Evolutionary conservation across 2,329 filamentous ascomycete species (phyloP).

Genomic region (Botryotinia convoluta): DNA sequence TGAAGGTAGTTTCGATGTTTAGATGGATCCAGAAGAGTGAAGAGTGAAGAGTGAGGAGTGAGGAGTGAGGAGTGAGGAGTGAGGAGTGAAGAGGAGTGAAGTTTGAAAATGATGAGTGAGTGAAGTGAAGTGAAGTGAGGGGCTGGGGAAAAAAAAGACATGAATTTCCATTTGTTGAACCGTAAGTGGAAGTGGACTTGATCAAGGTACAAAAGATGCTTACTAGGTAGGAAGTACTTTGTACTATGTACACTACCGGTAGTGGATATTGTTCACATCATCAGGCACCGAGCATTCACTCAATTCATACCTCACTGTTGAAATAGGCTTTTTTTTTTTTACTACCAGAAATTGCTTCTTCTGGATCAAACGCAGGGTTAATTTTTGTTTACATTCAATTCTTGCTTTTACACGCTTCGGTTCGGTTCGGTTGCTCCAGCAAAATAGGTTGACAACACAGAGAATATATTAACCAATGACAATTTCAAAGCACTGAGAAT

Average conservation of each 20-base stretch:
- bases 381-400: neutral
- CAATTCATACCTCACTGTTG: neutral
- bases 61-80: neutral
- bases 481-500: neutral
- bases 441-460: constrained; percentile 9
- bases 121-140: neutral
- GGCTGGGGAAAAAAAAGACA: neutral
- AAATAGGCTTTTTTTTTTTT: neutral
- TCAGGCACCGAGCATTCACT: neutral
- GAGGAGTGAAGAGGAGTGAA: neutral
- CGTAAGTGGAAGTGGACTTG: neutral
- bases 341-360: neutral
- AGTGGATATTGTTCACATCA: neutral
- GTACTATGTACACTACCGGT: too few species aligned
- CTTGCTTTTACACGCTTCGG: neutral
- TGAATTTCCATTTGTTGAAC: neutral
- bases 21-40: neutral
- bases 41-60: neutral
- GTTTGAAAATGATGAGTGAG: neutral
- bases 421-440: neutral
- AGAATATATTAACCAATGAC: neutral
- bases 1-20: neutral
- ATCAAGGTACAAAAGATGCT: too few species aligned
- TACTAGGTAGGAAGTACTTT: neutral
- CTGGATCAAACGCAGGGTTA: neutral